Percentiles rank a stretch among this genome's conserved stretches.
phyloP scores from a whole-genome alignment of 352 stramenopile genomes.

The Pythium brassicae region DNA sequence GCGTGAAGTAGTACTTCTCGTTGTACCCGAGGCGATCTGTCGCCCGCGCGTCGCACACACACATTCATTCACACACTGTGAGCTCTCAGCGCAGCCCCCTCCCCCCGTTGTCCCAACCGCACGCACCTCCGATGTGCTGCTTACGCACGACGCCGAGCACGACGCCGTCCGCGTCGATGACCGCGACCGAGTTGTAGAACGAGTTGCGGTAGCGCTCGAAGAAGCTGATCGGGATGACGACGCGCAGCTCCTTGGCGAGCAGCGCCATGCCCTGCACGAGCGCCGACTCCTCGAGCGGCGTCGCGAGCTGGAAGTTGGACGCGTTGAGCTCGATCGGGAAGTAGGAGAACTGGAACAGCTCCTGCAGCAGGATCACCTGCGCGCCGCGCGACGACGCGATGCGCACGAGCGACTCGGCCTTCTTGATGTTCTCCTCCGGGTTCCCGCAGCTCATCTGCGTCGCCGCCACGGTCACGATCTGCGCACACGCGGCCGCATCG shows the following conservation, averaged over 20 bases:
- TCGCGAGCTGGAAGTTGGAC: slow-evolving; percentile 85
- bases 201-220: slow-evolving; percentile 89
- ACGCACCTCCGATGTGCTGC: slow-evolving; percentile 84
- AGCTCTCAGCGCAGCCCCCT: neutral
- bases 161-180: slow-evolving; percentile 88
- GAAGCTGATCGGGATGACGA: slow-evolving; percentile 91
- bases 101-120: no score
- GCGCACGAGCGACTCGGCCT: slow-evolving; percentile 86
- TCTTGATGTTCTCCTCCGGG: slow-evolving; percentile 88
- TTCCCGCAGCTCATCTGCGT: slow-evolving; percentile 87
- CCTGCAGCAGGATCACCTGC: slow-evolving; percentile 89
- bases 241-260: slow-evolving; percentile 86
- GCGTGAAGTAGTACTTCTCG: slow-evolving; percentile 93
- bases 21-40: slow-evolving; percentile 87
- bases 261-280: slow-evolving; percentile 85
- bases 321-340: slow-evolving; percentile 90
- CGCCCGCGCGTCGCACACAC: neutral
- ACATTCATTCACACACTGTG: neutral
- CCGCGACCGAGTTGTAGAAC: slow-evolving; percentile 91
- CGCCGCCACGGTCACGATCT: slow-evolving; percentile 83
- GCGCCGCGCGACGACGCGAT: slow-evolving; percentile 83
- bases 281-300: slow-evolving; percentile 76
- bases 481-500: neutral
- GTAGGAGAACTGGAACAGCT: slow-evolving; percentile 90
- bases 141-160: slow-evolving; percentile 87